These are phyloP conservation scores for Viridothelium virens DNA, from an alignment of 495 filamentous ascomycete species.

Conservation along the genomic window DNA sequence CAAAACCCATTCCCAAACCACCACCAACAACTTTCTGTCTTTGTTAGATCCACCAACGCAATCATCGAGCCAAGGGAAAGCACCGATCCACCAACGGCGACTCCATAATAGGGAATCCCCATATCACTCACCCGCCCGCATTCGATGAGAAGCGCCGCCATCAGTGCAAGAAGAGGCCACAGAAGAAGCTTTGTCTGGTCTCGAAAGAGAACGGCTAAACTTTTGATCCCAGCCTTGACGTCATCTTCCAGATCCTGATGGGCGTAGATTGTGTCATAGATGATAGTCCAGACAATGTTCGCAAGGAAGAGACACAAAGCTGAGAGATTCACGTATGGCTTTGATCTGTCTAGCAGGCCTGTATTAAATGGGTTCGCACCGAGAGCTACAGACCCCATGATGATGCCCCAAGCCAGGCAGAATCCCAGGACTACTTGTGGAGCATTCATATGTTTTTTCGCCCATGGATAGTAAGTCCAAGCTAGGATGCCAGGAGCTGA, in stretches of 20 bases:
- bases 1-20: not conserved
- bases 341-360: not conserved
- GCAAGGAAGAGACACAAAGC: constrained; percentile 26
- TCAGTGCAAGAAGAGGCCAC: not conserved
- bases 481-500: not conserved
- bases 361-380: constrained; percentile 21
- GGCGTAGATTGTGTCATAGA: constrained; percentile 44
- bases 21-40: not conserved
- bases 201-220: constrained; percentile 31
- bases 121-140: not conserved
- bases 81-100: not conserved
- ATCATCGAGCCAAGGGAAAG: not conserved
- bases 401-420: constrained; percentile 26
- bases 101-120: not conserved
- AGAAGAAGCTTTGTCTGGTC: not conserved
- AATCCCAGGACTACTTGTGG: constrained; percentile 36
- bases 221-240: constrained; percentile 36
- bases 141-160: not conserved
- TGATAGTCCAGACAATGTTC: constrained; percentile 37
- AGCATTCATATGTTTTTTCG: constrained; percentile 34
- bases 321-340: not conserved
- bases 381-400: constrained; percentile 22
- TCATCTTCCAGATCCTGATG: constrained; percentile 42
- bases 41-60: not conserved
- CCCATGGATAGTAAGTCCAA: constrained; percentile 26